A percentile compares a stretch with the other conserved stretches of the same genome.
Conservation (phyloP, 2,329 filamentous ascomycete genomes). For the Rugonectria rugulosa region DNA sequence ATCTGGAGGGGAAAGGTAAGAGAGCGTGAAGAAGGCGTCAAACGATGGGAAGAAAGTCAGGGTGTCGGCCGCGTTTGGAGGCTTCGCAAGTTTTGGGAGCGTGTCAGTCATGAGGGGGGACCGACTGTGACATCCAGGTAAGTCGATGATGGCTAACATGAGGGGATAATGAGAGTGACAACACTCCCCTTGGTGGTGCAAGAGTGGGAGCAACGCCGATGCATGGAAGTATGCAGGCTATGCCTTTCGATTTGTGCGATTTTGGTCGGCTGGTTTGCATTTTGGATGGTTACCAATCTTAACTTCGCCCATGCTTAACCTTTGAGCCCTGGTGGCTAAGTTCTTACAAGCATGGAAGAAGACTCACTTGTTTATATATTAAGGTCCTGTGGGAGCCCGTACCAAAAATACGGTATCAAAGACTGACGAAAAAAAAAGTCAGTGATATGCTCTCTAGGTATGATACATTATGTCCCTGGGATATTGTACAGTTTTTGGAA, state of each 20-base stretch:
- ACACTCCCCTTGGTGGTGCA: background rate
- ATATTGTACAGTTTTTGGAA: too few relatives aligned
- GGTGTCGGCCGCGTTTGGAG: conserved; percentile 67
- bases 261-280: background rate
- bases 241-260: background rate
- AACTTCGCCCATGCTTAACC: conserved; percentile 9
- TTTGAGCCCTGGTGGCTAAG: background rate
- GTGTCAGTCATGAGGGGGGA: conserved; percentile 55
- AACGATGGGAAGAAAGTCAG: conserved; percentile 56
- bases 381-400: too few relatives aligned
- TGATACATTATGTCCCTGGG: conserved; percentile 41
- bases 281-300: background rate
- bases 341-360: background rate
- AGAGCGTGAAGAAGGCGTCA: conserved; percentile 56
- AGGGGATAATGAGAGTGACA: background rate
- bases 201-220: background rate
- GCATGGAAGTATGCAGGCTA: background rate
- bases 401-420: too few relatives aligned
- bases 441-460: conserved; percentile 32
- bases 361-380: background rate
- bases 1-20: conserved; percentile 63
- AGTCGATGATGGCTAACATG: conserved; percentile 18
- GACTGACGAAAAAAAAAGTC: too few relatives aligned
- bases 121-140: conserved; percentile 22
- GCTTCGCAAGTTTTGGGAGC: conserved; percentile 72